Conservation (phyloP, 176 grass and related monocot species). For the Otatea glauca region DNA sequence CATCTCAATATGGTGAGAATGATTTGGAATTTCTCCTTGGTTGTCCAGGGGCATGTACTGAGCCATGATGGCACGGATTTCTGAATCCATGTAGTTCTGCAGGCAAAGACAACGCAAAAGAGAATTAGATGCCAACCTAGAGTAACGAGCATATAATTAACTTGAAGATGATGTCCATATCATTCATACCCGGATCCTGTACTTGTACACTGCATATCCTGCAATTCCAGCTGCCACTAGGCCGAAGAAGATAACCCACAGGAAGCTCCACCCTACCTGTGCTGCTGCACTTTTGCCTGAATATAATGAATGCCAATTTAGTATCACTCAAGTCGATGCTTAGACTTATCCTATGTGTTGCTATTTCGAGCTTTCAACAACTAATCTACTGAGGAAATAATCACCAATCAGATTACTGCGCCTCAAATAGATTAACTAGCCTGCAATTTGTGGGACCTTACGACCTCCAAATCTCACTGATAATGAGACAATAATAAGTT, state of each 20-base stretch:
- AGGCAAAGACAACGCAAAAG: not conserved
- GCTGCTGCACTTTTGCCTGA: slow-evolving; percentile 66
- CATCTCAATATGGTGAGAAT: slow-evolving; percentile 68
- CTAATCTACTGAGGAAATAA: not conserved
- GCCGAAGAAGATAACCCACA: slow-evolving; percentile 75
- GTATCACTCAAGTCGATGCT: not conserved
- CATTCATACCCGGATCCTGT: slow-evolving; percentile 82
- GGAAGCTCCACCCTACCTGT: slow-evolving; percentile 71
- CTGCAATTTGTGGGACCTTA: slow-evolving; percentile 20
- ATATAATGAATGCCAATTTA: not conserved
- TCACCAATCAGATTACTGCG: not conserved
- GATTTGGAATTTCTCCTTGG: slow-evolving; percentile 64
- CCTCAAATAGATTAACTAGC: not conserved
- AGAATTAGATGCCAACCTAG: not conserved
- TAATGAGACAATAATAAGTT: slow-evolving; percentile 2
- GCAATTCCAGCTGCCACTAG: slow-evolving; percentile 67
- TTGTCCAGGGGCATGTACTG: slow-evolving; percentile 91
- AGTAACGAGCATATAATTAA: not conserved
- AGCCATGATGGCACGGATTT: slow-evolving; percentile 91
- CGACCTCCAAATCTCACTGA: not conserved
- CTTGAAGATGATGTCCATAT: not conserved
- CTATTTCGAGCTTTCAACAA: not conserved
- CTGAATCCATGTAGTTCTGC: slow-evolving; percentile 89
- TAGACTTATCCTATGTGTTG: slow-evolving; percentile 4
- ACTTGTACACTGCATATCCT: slow-evolving; percentile 90